Evolutionary conservation across 2,329 filamentous ascomycete species (phyloP).

Genomic region (Cladosporium sp.): DNA sequence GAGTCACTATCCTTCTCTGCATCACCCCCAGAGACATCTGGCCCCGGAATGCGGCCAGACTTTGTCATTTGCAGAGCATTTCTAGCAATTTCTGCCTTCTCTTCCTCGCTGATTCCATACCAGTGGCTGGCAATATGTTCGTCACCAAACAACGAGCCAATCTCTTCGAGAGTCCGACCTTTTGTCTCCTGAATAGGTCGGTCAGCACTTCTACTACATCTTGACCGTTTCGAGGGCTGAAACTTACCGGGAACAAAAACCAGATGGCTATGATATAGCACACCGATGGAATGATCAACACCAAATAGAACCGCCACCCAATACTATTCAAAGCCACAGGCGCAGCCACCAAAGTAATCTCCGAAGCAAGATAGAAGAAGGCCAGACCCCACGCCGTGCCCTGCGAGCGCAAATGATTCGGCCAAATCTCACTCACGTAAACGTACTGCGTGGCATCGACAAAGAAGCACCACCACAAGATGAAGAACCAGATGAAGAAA

Average conservation of each 20-base stretch:
- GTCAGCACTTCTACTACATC: not conserved
- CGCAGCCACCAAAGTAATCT: constrained; percentile 32
- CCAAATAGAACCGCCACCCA: constrained; percentile 21
- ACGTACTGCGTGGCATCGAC: constrained; percentile 46
- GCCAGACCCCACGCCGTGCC: constrained; percentile 36
- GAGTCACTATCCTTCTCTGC: not conserved
- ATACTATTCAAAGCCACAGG: constrained; percentile 23
- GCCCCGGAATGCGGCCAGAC: constrained; percentile 11
- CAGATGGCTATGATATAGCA: constrained; percentile 14
- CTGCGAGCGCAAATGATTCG: constrained; percentile 36
- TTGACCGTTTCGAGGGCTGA: not conserved
- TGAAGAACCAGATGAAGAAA: constrained; percentile 39
- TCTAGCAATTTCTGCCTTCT: constrained; percentile 18
- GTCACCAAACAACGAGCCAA: constrained; percentile 30
- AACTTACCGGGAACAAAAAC: constrained; percentile 16
- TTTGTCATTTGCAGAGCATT: constrained; percentile 19
- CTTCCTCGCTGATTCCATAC: constrained; percentile 21
- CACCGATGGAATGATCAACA: constrained; percentile 16
- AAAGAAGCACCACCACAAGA: constrained; percentile 39
- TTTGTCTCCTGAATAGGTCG: constrained; percentile 23
- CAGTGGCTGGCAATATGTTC: constrained; percentile 21
- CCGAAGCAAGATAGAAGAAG: constrained; percentile 33
- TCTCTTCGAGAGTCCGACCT: constrained; percentile 31
- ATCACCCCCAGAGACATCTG: not conserved
- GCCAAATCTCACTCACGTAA: constrained; percentile 44